Evolutionary conservation across 1,284 basidiomycete species (phyloP), one percentile per base, ranked within the genome.

Genomic region (Puccinia sorghi): DNA sequence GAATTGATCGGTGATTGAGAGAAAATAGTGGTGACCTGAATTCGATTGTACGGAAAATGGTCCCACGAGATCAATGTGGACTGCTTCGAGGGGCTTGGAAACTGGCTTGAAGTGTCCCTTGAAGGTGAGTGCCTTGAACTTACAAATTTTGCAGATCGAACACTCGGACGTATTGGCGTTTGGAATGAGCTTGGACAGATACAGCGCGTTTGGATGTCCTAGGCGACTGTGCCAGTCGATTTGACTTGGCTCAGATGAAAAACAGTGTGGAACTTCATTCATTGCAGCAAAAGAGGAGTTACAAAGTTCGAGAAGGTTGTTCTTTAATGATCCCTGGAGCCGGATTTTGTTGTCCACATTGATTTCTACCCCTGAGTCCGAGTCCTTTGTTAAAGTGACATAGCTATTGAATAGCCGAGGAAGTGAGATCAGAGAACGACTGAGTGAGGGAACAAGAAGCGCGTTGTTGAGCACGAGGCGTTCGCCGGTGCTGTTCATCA

Each of bases 41-140:
- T 3, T 8, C 12, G 71, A 37, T 59, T 27, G 5, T 2, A 54
- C n/a, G 13, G 52, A 32, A 46, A 72, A 54, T 2, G 56, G 50
- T 3, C 71, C 71, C 39, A 32, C 22, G 3, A 72, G 52, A 25
- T 72, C 71, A 15, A 41, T 3, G 37, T 72, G 52, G 4, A 72
- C 48, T 5, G 17, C 32, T 20, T 72, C 54, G 54, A 72, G 52
- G 9, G 22, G 5, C 8, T 56, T 7, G 20, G n/a, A 7, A 11
- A 56, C 48, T 8, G 20, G 22, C 32, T 27, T 64, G 61, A 64
- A 66, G 6, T 41, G 6, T 6, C 57, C 27, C 32, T 8, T 9
- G 57, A 25, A 59, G 57, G 9, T 11, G 3, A 12, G 12, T 3
- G 57, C n/a, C 20, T 25, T 59, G 9, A 37, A 9, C n/a, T 59